These are phyloP conservation scores for Paxillus ammoniavirescens DNA, from an alignment of 768 basidiomycete species.

Conservation along the genomic window DNA sequence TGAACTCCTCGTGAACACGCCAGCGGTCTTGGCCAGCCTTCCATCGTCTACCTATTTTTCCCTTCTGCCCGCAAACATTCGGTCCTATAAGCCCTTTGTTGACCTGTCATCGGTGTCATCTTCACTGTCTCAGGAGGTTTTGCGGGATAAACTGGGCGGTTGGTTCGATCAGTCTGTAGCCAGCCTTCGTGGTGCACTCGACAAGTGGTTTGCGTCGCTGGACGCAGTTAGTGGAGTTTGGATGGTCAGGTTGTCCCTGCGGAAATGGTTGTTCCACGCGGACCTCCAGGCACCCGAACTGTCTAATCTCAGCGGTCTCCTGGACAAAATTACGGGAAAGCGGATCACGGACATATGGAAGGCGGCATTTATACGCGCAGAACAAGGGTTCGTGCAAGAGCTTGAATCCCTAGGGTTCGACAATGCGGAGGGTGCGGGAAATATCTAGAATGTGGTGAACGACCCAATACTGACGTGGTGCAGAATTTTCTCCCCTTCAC, in stretches of 20 bases:
- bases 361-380: conserved; percentile 40
- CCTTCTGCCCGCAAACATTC: conserved; percentile 68
- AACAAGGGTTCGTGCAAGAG: conserved; percentile 44
- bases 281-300: conserved; percentile 50
- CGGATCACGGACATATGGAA: conserved; percentile 64
- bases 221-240: conserved; percentile 67
- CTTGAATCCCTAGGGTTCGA: conserved; percentile 29
- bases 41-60: conserved; percentile 84
- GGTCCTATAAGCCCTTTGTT: conserved; percentile 83
- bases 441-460: not conserved
- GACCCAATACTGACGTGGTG: conserved; percentile 9
- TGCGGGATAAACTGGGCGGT: conserved; percentile 47
- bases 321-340: conserved; percentile 55
- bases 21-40: conserved; percentile 62
- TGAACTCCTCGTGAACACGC: conserved; percentile 64
- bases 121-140: conserved; percentile 41
- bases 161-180: conserved; percentile 64
- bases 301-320: conserved; percentile 36
- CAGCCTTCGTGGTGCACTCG: conserved; percentile 43
- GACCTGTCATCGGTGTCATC: conserved; percentile 63
- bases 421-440: conserved; percentile 17
- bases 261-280: conserved; percentile 44
- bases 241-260: conserved; percentile 56
- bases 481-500: conserved; percentile 52
- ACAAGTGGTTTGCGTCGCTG: conserved; percentile 59